A percentile compares a stretch with the other conserved stretches of the same genome.
Conservation (phyloP, 768 basidiomycete species). For the Lactarius quietus region DNA sequence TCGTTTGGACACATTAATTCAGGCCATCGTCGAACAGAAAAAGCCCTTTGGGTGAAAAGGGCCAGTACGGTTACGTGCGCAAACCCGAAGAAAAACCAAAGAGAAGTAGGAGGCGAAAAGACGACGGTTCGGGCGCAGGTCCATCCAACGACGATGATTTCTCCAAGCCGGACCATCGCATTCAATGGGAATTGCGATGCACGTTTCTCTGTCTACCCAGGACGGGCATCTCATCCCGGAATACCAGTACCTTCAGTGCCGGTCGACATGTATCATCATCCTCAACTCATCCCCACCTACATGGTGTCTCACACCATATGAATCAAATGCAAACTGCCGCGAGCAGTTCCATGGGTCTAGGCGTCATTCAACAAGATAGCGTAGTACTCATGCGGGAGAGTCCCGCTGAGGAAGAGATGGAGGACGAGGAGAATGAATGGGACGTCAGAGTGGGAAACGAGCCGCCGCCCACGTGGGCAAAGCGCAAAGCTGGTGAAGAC, state of each 20-base stretch:
- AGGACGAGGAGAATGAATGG: conserved; percentile 66
- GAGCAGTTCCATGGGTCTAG: conserved; percentile 30
- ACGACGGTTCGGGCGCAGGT: conserved; percentile 6
- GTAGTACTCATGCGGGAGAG: conserved; percentile 38
- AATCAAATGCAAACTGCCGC: conserved; percentile 17
- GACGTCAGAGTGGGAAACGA: conserved; percentile 57
- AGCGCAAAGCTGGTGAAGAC: conserved; percentile 48
- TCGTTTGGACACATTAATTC: conserved; percentile 62
- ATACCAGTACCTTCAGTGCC: conserved; percentile 17
- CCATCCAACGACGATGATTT: conserved; percentile 26
- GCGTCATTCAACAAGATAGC: conserved; percentile 6
- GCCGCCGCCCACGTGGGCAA: conserved; percentile 67
- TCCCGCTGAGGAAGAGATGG: conserved; percentile 65
- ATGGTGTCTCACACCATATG: conserved; percentile 14
- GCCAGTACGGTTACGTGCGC: conserved; percentile 79
- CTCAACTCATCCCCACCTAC: conserved; percentile 18
- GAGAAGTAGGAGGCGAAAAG: conserved; percentile 29
- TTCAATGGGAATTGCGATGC: conserved; percentile 24
- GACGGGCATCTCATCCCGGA: conserved; percentile 19
- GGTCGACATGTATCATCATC: conserved; percentile 19
- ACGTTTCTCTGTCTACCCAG: conserved; percentile 16
- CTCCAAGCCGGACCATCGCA: conserved; percentile 22
- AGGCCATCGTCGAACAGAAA: conserved; percentile 63
- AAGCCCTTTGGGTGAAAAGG: conserved; percentile 72
- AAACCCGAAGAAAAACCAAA: conserved; percentile 67